Evolutionary conservation across 1,284 basidiomycete genomes (phyloP).

Genomic region (Boletellus deceptivus): DNA sequence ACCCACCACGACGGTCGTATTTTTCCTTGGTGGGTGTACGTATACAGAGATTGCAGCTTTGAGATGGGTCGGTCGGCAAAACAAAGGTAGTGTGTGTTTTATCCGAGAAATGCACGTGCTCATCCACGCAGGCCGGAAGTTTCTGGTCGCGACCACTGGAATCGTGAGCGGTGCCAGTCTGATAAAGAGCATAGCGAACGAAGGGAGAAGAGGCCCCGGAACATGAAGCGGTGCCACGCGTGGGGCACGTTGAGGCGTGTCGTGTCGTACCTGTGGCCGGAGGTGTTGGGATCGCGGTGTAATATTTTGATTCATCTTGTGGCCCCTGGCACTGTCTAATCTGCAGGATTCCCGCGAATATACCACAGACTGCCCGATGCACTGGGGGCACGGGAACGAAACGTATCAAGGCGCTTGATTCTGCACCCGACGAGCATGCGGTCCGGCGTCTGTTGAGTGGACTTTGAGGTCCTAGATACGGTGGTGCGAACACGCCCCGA

Average conservation of each 20-base stretch:
- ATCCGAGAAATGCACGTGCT: slow-evolving; percentile 7
- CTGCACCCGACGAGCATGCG: neutral
- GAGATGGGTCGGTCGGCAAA: slow-evolving; percentile 85
- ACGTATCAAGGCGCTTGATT: neutral
- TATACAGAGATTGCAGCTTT: slow-evolving; percentile 96
- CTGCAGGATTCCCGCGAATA: slow-evolving; percentile 11
- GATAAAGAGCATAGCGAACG: slow-evolving; percentile 63
- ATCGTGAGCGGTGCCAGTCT: slow-evolving; percentile 78
- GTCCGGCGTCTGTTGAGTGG: no score
- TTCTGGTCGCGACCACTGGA: slow-evolving; percentile 86
- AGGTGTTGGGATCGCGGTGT: slow-evolving; percentile 13
- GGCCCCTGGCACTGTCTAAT: slow-evolving; percentile 9
- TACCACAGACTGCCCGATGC: neutral
- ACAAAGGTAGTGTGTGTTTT: slow-evolving; percentile 51
- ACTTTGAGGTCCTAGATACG: neutral
- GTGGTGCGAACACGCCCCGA: slow-evolving; percentile 3
- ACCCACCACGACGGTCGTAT: slow-evolving; percentile 81
- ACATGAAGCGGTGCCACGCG: slow-evolving; percentile 11
- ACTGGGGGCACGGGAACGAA: slow-evolving; percentile 3
- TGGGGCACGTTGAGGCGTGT: slow-evolving; percentile 2
- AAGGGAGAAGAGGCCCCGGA: slow-evolving; percentile 28
- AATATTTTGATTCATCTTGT: slow-evolving; percentile 15
- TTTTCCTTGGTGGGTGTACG: slow-evolving; percentile 98
- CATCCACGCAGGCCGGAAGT: slow-evolving; percentile 62
- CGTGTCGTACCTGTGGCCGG: slow-evolving; percentile 1